These are phyloP conservation scores for Fagopyrum homotropicum DNA, from an alignment of 148 eudicot genomes.

Conservation along the genomic window DNA sequence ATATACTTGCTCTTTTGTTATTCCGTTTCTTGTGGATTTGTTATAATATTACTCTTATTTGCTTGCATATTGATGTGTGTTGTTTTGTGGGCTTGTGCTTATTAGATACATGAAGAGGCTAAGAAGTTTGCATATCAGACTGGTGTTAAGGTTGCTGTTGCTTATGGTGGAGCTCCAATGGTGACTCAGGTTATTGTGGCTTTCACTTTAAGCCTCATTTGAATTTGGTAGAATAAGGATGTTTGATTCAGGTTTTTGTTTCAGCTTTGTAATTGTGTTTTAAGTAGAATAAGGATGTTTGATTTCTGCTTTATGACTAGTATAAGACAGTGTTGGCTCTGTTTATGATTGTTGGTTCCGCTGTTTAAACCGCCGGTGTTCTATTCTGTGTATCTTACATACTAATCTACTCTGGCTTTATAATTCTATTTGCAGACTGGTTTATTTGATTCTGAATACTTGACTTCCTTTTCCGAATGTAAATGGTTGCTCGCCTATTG, in stretches of 20 bases:
- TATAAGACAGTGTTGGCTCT: not conserved
- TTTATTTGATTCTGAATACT: not conserved
- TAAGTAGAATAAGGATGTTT: not conserved
- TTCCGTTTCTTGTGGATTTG: not conserved
- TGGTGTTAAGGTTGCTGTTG: conserved; percentile 71
- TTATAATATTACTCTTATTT: not conserved
- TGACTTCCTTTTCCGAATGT: not conserved
- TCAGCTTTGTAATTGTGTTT: not conserved
- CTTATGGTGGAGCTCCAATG: conserved; percentile 85
- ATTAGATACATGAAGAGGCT: conserved; percentile 69
- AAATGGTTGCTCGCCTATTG: no score
- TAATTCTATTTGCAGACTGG: not conserved
- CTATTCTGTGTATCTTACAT: not conserved
- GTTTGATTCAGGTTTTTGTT: not conserved
- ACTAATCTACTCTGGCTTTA: not conserved
- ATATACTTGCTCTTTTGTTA: not conserved
- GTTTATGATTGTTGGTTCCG: not conserved
- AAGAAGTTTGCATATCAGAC: conserved; percentile 73
- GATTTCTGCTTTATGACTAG: not conserved
- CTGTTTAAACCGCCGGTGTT: not conserved
- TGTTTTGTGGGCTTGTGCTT: conserved; percentile 12
- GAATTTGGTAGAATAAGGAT: not conserved
- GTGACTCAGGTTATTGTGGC: conserved; percentile 39
- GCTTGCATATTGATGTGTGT: not conserved
- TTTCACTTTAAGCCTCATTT: not conserved